Base-by-base conservation (phyloP, 1,284 basidiomycete genomes). In the Rhizoctonia solani region DNA sequence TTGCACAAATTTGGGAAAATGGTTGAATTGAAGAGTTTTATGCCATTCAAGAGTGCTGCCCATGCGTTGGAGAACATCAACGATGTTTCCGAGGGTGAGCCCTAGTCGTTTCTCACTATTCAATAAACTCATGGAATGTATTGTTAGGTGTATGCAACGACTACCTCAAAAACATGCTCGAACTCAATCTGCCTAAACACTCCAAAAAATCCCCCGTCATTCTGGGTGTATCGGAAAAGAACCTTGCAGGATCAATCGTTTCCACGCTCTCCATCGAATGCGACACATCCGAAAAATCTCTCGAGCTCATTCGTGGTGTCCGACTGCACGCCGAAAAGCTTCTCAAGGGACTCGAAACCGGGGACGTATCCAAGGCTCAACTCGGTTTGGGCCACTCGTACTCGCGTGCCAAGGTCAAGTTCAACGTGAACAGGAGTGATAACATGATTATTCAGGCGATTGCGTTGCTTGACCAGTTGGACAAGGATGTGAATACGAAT, bases 361-460 rank as follows among this genome's bases (percentile, higher is more conserved):
- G 90, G 72, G 97, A 99, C 82, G 83, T 98, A 70, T 86, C 83
- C 69, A 93, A 95, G 75, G 94, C 97, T 14, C 95, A 97, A 77
- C 90, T 99, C 72, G 96, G 96, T 78, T 85, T 99, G 54, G 96
- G 96, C 55, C 96, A 99, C 84, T 93, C 93, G 21, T 98, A 97
- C 83, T 98, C 95, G 32, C 90, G 96, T 72, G 92, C 95, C 68
- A 99, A 99, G 79, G 91, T 99, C 74, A 98, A 98, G 81, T 99
- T 99, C 88, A 99, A 99, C 82, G 96, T 98, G 73, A 98, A 99
- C 86, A 86, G 96, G 72, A 89, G 93, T 71, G 96, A 99, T 82
- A 99, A 99, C 83, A 99, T 99, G 96, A 99, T 99, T 81, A 99
- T 99, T 75, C 97, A 99, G 80, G 96, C 96, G 65, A 98, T 99